Evolutionary conservation across 2,329 filamentous ascomycete species (phyloP).

Genomic region (Aspergillus transmontanensis): DNA sequence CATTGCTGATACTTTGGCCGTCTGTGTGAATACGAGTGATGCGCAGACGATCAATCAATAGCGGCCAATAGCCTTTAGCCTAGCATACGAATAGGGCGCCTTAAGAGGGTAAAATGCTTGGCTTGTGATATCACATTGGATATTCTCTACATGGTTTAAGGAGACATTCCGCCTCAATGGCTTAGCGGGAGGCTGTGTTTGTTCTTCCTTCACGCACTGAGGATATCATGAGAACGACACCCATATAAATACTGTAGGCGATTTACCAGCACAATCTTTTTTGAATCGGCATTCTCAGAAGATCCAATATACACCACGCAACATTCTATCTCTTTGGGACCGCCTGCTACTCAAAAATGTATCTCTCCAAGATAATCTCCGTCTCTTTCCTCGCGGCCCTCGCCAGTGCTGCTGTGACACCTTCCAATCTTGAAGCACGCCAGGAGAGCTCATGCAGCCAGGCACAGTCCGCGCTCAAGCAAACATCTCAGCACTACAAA

Average conservation of each 20-base stretch:
- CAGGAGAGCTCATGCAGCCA: neutral
- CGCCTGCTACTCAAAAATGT: neutral
- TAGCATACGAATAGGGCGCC: neutral
- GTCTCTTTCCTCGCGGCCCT: neutral
- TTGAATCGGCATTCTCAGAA: neutral
- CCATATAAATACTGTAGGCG: neutral
- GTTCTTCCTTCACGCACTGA: neutral
- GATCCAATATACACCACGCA: neutral
- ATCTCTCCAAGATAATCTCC: neutral
- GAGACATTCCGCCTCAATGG: neutral
- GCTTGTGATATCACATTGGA: neutral
- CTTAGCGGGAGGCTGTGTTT: neutral
- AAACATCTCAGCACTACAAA: neutral
- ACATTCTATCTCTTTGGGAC: neutral
- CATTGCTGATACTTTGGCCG: no score
- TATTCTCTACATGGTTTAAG: neutral
- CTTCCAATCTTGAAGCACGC: neutral
- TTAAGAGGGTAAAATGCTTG: neutral
- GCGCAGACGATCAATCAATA: neutral
- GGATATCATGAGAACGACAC: neutral
- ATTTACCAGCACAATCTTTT: neutral
- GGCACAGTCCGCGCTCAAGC: neutral
- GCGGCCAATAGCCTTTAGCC: neutral
- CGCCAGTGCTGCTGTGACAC: neutral
- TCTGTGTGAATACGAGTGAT: neutral